Percentiles rank a stretch among this genome's conserved stretches.
These are phyloP conservation scores for Byssoonygena ceratinophila DNA, from an alignment of 2,329 filamentous ascomycete genomes.

Conservation along the genomic window DNA sequence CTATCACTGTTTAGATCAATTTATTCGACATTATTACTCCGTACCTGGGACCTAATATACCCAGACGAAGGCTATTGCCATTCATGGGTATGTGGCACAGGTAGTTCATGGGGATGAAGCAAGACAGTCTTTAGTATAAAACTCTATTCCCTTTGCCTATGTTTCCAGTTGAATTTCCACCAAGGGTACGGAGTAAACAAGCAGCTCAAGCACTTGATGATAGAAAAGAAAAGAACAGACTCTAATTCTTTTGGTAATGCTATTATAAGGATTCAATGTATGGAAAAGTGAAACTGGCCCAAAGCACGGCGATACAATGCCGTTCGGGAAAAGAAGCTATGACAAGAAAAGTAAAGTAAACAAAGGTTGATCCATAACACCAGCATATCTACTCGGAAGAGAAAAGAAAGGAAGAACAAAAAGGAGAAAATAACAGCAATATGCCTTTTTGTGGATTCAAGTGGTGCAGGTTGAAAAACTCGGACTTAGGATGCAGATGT, in stretches of 20 bases:
- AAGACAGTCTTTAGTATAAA: too few species aligned
- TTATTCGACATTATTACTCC: too few species aligned
- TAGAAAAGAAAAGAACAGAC: not conserved
- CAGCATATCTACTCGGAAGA: not conserved
- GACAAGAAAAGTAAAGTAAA: not conserved
- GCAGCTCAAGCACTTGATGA: too few species aligned
- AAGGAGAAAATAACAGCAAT: not conserved
- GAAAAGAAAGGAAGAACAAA: too few species aligned
- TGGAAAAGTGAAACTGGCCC: not conserved
- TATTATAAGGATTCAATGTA: not conserved
- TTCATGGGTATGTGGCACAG: too few species aligned
- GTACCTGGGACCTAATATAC: too few species aligned
- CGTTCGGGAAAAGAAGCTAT: not conserved
- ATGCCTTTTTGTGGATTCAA: not conserved
- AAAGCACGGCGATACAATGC: not conserved
- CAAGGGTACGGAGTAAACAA: too few species aligned
- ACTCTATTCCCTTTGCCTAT: too few species aligned
- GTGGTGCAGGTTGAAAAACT: not conserved
- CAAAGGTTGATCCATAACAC: not conserved
- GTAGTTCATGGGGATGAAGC: too few species aligned
- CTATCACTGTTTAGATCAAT: too few species aligned
- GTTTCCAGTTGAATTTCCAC: too few species aligned
- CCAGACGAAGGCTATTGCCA: too few species aligned
- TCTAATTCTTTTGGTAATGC: slow-evolving; percentile 1
- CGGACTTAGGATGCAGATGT: not conserved